These are phyloP conservation scores for Tulasnella sp. DNA, from an alignment of 768 basidiomycete species.

Conservation along the genomic window DNA sequence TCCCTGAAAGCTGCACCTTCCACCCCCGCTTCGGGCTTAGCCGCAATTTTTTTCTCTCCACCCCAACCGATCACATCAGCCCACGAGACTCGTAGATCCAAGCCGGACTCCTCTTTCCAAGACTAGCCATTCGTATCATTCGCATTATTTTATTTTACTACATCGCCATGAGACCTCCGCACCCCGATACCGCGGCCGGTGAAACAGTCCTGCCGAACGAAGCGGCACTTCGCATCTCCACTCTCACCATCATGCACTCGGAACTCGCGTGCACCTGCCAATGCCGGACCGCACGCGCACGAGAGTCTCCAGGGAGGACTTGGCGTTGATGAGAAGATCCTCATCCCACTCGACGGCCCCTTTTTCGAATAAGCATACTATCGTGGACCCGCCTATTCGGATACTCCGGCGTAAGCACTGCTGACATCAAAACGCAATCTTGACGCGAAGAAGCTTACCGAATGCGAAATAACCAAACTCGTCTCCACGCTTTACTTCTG, in stretches of 20 bases:
- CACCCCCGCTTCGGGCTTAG: constrained; percentile 7
- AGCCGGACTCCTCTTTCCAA: background rate
- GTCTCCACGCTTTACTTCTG: constrained; percentile 73
- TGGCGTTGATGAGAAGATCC: constrained; percentile 79
- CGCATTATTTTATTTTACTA: constrained; percentile 7
- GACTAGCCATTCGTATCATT: background rate
- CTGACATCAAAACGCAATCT: background rate
- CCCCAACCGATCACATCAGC: background rate
- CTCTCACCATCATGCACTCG: background rate
- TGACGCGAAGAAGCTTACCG: constrained; percentile 49
- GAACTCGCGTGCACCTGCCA: constrained; percentile 42
- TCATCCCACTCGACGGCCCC: constrained; percentile 86
- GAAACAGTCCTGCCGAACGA: constrained; percentile 1
- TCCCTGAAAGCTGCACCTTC: constrained; percentile 1
- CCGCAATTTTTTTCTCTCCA: background rate
- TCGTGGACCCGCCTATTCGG: constrained; percentile 75
- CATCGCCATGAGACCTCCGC: background rate
- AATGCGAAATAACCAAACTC: constrained; percentile 96
- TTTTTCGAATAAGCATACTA: constrained; percentile 86
- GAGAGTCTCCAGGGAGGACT: constrained; percentile 81
- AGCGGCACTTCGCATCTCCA: background rate
- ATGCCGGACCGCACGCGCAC: constrained; percentile 86
- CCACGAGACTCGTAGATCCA: constrained; percentile 7
- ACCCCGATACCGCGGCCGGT: background rate
- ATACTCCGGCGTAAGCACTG: constrained; percentile 6